Evolutionary conservation across 2,329 filamentous ascomycete species (phyloP).

Genomic region (Microdochium nivale): DNA sequence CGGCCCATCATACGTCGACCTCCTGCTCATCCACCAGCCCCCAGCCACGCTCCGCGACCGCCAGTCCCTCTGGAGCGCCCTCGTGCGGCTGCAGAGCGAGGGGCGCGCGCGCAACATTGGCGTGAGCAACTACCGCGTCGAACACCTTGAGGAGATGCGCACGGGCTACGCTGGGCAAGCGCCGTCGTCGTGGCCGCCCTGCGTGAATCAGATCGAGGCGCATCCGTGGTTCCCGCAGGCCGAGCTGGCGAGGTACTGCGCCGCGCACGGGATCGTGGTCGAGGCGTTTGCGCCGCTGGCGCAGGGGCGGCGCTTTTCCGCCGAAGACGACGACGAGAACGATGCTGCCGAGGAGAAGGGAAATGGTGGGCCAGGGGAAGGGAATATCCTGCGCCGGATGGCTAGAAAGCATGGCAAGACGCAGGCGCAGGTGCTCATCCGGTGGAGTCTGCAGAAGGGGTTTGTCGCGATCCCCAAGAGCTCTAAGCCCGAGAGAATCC

Average conservation of each 20-base stretch:
- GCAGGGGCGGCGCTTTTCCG: background rate
- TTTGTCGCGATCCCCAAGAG: slow-evolving; percentile 64
- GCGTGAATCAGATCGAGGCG: slow-evolving; percentile 65
- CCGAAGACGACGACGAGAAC: background rate
- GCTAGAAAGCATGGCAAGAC: slow-evolving; percentile 51
- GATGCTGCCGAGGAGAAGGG: slow-evolving; percentile 42
- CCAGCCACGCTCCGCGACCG: slow-evolving; percentile 6
- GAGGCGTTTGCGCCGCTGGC: slow-evolving; percentile 36
- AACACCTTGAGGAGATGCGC: slow-evolving; percentile 11
- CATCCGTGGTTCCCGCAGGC: slow-evolving; percentile 20
- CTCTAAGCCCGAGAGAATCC: slow-evolving; percentile 48
- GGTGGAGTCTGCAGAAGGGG: slow-evolving; percentile 62
- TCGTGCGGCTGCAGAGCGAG: slow-evolving; percentile 9
- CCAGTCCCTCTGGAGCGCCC: slow-evolving; percentile 9
- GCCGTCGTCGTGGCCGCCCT: slow-evolving; percentile 3
- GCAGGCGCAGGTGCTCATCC: slow-evolving; percentile 57
- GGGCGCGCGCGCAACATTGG: slow-evolving; percentile 11
- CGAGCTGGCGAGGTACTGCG: slow-evolving; percentile 50
- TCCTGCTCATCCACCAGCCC: slow-evolving; percentile 31
- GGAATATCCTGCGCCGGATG: slow-evolving; percentile 38
- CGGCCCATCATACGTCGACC: slow-evolving; percentile 29
- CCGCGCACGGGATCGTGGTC: slow-evolving; percentile 63
- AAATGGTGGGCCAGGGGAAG: slow-evolving; percentile 41
- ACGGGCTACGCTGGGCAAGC: slow-evolving; percentile 15
- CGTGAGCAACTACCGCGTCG: slow-evolving; percentile 12